phyloP scores from a whole-genome alignment of 352 stramenopile species.

The Phytophthora nicotianae region DNA sequence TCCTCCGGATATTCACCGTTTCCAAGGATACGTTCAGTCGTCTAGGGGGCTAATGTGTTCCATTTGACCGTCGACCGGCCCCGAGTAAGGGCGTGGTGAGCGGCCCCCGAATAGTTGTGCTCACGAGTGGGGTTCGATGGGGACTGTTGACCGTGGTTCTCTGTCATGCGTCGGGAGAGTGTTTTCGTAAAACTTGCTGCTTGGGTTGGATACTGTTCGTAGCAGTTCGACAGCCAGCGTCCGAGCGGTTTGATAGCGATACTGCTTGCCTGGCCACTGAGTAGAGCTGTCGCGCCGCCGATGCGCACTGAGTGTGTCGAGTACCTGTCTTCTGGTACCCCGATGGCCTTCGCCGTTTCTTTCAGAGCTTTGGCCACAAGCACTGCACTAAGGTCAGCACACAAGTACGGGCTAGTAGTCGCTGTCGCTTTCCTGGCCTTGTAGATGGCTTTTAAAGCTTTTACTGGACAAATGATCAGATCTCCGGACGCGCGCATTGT shows the following conservation, averaged over 20 bases:
- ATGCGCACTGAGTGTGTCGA: constrained; percentile 11
- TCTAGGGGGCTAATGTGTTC: constrained; percentile 3
- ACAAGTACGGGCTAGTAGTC: background rate
- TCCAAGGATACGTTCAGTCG: constrained; percentile 21
- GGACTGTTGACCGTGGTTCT: background rate
- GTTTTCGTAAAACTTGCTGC: background rate
- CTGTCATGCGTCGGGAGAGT: constrained; percentile 4
- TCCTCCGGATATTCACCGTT: constrained; percentile 16
- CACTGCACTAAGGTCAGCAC: background rate
- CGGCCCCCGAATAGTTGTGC: constrained; percentile 15
- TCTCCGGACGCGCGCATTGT: constrained; percentile 2
- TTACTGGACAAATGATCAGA: constrained; percentile 18
- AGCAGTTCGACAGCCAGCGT: constrained; percentile 13
- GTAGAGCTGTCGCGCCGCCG: background rate
- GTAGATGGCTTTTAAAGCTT: background rate
- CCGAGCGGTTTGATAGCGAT: constrained; percentile 8
- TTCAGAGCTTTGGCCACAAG: background rate
- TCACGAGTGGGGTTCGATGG: background rate
- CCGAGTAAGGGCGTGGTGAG: constrained; percentile 18
- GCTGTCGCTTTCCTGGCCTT: background rate
- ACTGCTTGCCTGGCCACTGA: constrained; percentile 5
- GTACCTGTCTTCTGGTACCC: constrained; percentile 10
- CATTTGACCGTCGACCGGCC: constrained; percentile 4
- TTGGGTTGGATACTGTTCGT: constrained; percentile 16
- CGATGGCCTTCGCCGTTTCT: background rate